phyloP scores from a whole-genome alignment of 2,329 filamentous ascomycete genomes.

The Ophiosphaerella herpotricha region DNA sequence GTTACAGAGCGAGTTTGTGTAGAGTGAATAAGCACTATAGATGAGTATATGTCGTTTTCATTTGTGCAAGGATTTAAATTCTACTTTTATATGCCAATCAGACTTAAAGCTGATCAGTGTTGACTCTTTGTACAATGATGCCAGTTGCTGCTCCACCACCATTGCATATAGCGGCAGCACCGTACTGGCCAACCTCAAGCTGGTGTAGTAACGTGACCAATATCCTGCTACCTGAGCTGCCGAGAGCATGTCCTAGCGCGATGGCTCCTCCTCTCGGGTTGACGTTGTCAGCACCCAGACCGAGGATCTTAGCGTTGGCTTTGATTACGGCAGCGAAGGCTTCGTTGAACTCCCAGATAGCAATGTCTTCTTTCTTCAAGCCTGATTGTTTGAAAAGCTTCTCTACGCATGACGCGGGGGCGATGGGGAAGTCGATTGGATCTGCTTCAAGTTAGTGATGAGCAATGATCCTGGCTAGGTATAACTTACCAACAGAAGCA shows the following conservation, averaged over 20 bases:
- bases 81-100: slow-evolving; percentile 1
- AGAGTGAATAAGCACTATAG: too few species aligned
- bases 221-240: slow-evolving; percentile 91
- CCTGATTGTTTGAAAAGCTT: slow-evolving; percentile 87
- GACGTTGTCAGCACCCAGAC: slow-evolving; percentile 76
- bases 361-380: slow-evolving; percentile 87
- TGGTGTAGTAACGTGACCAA: slow-evolving; percentile 89
- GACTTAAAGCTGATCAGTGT: slow-evolving; percentile 27
- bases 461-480: background rate
- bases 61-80: background rate
- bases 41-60: too few species aligned
- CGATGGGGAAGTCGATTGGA: slow-evolving; percentile 90
- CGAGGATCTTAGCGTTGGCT: slow-evolving; percentile 90
- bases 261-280: slow-evolving; percentile 92
- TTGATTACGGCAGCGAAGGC: slow-evolving; percentile 95
- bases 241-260: slow-evolving; percentile 86
- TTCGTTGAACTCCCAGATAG: slow-evolving; percentile 98
- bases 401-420: slow-evolving; percentile 88
- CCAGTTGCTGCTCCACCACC: slow-evolving; percentile 92
- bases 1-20: too few species aligned
- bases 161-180: slow-evolving; percentile 95
- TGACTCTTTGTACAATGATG: slow-evolving; percentile 82
- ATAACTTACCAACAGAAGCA: slow-evolving; percentile 66
- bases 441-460: slow-evolving; percentile 51
- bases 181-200: slow-evolving; percentile 89